Evolutionary conservation across 305 asterid species (phyloP).

Genomic region (Fraxinus latifolia): DNA sequence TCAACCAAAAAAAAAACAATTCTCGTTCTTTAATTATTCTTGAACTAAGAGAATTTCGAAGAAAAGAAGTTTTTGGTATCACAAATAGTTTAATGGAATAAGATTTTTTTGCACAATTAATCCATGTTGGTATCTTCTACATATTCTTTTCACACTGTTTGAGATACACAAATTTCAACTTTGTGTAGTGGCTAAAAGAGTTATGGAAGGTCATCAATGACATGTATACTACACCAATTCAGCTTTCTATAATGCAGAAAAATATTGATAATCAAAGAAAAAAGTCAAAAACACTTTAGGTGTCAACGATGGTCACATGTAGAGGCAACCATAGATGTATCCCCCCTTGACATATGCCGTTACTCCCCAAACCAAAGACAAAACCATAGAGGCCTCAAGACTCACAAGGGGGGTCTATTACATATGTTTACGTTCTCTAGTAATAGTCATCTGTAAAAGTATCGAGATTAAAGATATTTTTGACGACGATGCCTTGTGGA

Average conservation of each 20-base stretch:
- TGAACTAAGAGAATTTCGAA: background rate
- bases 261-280: background rate
- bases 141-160: background rate
- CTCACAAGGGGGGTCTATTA: background rate
- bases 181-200: background rate
- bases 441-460: background rate
- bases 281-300: background rate
- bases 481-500: background rate
- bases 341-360: background rate
- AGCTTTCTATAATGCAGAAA: background rate
- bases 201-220: background rate
- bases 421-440: background rate
- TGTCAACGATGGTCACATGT: background rate
- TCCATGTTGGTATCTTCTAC: background rate
- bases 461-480: background rate
- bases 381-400: background rate
- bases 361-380: background rate
- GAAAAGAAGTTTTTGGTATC: background rate
- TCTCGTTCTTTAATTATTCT: background rate
- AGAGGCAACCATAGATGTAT: background rate
- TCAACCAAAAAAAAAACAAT: background rate
- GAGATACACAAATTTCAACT: background rate
- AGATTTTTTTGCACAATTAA: background rate
- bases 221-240: background rate
- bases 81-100: background rate